Evolutionary conservation across 2,329 filamentous ascomycete genomes (phyloP).

Genomic region (Botrytis cinerea): DNA sequence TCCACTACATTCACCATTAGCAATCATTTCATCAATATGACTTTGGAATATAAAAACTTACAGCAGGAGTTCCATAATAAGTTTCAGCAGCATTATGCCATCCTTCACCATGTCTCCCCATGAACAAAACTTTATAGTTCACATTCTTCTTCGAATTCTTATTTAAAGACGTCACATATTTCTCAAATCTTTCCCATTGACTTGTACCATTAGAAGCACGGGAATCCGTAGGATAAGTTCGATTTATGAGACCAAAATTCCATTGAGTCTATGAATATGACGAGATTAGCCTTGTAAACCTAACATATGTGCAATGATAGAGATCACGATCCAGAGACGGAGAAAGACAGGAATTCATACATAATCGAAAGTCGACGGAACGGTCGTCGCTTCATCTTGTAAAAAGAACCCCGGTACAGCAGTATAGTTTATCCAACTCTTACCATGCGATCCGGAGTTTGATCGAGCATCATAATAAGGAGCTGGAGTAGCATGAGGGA

Average conservation of each 20-base stretch:
- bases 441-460: background rate
- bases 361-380: constrained; percentile 62
- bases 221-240: constrained; percentile 59
- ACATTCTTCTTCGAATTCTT: constrained; percentile 47
- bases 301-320: background rate
- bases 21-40: background rate
- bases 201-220: constrained; percentile 48
- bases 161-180: constrained; percentile 60
- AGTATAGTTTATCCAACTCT: constrained; percentile 55
- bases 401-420: constrained; percentile 63
- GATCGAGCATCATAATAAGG: background rate
- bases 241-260: constrained; percentile 68
- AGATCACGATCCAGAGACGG: background rate
- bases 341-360: constrained; percentile 45
- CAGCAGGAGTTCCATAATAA: constrained; percentile 64
- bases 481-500: constrained; percentile 13
- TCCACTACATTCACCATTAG: constrained; percentile 50
- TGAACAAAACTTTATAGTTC: constrained; percentile 66
- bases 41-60: background rate
- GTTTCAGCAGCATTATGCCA: constrained; percentile 52
- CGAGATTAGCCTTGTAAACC: background rate
- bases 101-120: constrained; percentile 43
- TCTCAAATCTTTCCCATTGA: constrained; percentile 65
- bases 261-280: constrained; percentile 52
- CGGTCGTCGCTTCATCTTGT: constrained; percentile 60